Percentiles rank a stretch among this genome's conserved stretches.
Evolutionary conservation across 768 basidiomycete genomes (phyloP).

Genomic region (Lactarius trivialis): DNA sequence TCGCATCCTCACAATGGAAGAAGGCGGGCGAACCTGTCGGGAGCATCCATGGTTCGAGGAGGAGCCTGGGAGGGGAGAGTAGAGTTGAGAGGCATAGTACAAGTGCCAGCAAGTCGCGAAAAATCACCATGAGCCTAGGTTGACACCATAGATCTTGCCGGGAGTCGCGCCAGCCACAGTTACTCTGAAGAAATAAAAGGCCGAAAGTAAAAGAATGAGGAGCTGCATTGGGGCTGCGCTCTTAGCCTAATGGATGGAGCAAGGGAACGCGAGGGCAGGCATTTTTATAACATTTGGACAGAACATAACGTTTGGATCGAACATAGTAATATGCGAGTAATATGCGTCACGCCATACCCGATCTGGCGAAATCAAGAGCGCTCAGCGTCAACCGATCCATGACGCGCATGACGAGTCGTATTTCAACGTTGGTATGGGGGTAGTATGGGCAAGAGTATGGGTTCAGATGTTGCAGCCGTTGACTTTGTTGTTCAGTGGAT

Average conservation of each 20-base stretch:
- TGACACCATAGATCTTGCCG: conserved; percentile 62
- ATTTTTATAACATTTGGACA: too few relatives aligned
- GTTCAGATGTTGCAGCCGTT: background rate
- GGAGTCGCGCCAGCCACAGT: conserved; percentile 12
- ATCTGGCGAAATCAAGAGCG: too few relatives aligned
- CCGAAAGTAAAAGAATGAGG: background rate
- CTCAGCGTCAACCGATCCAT: too few relatives aligned
- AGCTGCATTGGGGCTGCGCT: conserved; percentile 6
- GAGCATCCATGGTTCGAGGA: conserved; percentile 81
- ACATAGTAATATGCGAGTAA: too few relatives aligned
- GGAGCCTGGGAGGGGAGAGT: conserved; percentile 50
- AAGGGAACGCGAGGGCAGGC: too few relatives aligned
- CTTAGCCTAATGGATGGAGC: background rate
- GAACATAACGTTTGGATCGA: too few relatives aligned
- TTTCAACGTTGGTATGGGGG: too few relatives aligned
- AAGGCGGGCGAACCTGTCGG: conserved; percentile 42
- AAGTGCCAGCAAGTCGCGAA: background rate
- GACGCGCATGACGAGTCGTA: too few relatives aligned
- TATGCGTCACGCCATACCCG: too few relatives aligned
- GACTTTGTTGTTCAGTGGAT: background rate
- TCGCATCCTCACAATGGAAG: background rate
- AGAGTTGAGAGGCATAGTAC: background rate
- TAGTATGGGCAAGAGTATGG: too few relatives aligned
- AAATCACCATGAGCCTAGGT: conserved; percentile 56
- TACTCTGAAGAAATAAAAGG: background rate